phyloP scores from a whole-genome alignment of 78 protist species.

The Speleostelium caveatum region DNA sequence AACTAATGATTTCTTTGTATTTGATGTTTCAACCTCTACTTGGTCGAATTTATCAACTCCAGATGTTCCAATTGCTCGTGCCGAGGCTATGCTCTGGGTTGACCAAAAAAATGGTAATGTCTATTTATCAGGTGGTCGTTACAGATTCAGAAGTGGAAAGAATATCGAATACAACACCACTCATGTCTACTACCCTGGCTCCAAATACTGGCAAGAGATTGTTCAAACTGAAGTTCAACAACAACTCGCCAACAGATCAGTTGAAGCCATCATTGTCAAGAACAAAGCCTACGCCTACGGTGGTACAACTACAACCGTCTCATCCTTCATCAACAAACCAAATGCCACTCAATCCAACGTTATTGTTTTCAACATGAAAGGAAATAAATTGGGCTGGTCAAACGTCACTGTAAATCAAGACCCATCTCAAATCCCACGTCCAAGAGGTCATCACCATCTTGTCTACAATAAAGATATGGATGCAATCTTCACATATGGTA shows the following conservation, averaged over 20 bases:
- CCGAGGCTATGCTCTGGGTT: slow-evolving; percentile 18
- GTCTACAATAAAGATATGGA: slow-evolving; percentile 3
- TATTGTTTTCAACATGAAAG: not conserved
- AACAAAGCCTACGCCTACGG: not conserved
- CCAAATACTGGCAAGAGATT: not conserved
- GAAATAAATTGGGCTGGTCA: not conserved
- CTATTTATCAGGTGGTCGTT: slow-evolving; percentile 31
- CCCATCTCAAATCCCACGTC: not conserved
- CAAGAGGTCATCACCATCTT: slow-evolving; percentile 44
- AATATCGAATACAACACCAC: slow-evolving; percentile 5
- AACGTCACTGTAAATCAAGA: not conserved
- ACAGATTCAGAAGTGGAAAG: slow-evolving; percentile 20
- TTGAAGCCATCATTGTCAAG: not conserved
- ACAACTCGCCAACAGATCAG: slow-evolving; percentile 25
- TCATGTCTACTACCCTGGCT: not conserved
- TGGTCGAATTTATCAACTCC: not conserved
- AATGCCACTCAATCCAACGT: not conserved
- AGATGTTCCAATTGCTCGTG: not conserved
- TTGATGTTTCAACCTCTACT: not conserved
- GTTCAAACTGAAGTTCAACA: slow-evolving; percentile 8
- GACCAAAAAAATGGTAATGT: slow-evolving; percentile 1
- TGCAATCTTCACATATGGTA: slow-evolving; percentile 19
- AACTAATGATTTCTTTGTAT: not conserved
- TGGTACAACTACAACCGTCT: slow-evolving; percentile 8
- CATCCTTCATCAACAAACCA: not conserved